Percentiles rank a stretch among this genome's conserved stretches.
Conservation (phyloP, 2,329 filamentous ascomycete genomes). For the Fusarium circinatum region DNA sequence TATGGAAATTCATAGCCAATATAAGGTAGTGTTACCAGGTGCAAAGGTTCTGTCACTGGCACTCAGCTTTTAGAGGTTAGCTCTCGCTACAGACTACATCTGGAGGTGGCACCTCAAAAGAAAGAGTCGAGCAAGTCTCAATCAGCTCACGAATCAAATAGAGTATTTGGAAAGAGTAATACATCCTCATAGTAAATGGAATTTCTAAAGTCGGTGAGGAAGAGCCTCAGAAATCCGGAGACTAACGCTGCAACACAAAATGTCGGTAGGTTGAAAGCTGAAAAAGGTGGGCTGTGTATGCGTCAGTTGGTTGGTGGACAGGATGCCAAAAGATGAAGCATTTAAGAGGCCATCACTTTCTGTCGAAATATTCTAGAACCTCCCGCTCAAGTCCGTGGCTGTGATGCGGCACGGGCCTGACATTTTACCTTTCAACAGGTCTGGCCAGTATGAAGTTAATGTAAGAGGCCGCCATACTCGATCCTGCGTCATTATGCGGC, state of each 20-base stretch:
- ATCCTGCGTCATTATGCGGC: not conserved
- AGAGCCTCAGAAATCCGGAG: not conserved
- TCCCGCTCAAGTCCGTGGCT: not conserved
- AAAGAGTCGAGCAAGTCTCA: too few species aligned
- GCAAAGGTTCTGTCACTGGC: too few species aligned
- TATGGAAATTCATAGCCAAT: too few species aligned
- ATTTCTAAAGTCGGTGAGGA: not conserved
- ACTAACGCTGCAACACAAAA: not conserved
- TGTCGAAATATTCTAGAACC: not conserved
- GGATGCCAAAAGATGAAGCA: not conserved
- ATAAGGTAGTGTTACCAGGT: too few species aligned
- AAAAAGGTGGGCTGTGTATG: not conserved
- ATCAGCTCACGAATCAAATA: too few species aligned
- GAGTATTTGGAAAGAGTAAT: too few species aligned
- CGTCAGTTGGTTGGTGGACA: not conserved
- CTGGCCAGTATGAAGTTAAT: not conserved
- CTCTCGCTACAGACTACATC: too few species aligned
- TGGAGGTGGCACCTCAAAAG: too few species aligned
- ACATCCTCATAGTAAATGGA: not conserved
- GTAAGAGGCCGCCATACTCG: not conserved
- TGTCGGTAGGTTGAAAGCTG: not conserved
- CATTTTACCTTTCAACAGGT: accelerated
- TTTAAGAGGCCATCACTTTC: not conserved
- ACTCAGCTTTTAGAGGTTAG: too few species aligned
- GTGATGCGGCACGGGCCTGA: accelerated